phyloP scores from a whole-genome alignment of 2,329 filamentous ascomycete genomes.

The Ceratocystis huliohia region DNA sequence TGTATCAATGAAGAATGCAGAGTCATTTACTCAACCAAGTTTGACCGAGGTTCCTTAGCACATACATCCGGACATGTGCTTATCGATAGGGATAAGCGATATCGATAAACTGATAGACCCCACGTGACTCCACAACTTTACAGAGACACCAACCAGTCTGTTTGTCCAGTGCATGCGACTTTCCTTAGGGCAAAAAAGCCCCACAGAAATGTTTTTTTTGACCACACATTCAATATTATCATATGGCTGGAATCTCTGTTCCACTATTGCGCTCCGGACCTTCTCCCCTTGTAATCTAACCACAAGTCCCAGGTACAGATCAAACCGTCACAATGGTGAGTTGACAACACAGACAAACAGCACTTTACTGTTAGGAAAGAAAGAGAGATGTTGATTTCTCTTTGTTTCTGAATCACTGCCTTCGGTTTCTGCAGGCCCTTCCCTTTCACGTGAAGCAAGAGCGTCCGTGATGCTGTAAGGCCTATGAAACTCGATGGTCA shows the following conservation, averaged over 20 bases:
- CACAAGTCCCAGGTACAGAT: slow-evolving; percentile 20
- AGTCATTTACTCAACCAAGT: no score
- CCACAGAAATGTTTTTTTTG: slow-evolving; percentile 29
- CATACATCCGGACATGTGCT: no score
- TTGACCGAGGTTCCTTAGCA: no score
- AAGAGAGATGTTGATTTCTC: background rate
- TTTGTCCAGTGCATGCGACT: slow-evolving; percentile 17
- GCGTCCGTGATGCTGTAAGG: background rate
- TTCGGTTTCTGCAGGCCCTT: background rate
- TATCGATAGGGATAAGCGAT: slow-evolving; percentile 10
- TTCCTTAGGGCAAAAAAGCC: slow-evolving; percentile 32
- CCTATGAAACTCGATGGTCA: slow-evolving; percentile 11
- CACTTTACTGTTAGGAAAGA: background rate
- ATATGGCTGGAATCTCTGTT: slow-evolving; percentile 25
- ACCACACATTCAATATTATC: slow-evolving; percentile 26
- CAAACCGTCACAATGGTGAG: slow-evolving; percentile 57
- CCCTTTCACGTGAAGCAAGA: background rate
- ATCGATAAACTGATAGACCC: background rate
- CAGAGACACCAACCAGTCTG: slow-evolving; percentile 27
- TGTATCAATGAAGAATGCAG: no score
- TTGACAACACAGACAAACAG: slow-evolving; percentile 29
- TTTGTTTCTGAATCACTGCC: slow-evolving; percentile 12
- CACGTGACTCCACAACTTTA: slow-evolving; percentile 19
- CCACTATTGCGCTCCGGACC: slow-evolving; percentile 28
- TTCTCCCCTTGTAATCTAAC: slow-evolving; percentile 26